Evolutionary conservation across 2,329 filamentous ascomycete species (phyloP).

Genomic region (Colletotrichum sp.): DNA sequence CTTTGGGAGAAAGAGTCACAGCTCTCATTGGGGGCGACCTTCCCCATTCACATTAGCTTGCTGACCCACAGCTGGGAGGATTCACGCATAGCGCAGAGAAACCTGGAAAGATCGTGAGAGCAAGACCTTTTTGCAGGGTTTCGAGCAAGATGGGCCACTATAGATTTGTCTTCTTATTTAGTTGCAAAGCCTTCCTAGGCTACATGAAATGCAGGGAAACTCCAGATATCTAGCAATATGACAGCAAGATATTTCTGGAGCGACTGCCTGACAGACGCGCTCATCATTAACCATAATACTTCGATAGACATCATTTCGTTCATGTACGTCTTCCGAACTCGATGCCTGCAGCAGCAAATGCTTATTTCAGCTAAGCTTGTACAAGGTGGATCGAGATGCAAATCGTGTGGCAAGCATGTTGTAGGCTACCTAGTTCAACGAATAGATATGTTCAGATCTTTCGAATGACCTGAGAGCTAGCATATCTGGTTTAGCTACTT

Average conservation of each 20-base stretch:
- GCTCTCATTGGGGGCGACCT: not conserved
- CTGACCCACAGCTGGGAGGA: not conserved
- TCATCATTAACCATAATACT: not conserved
- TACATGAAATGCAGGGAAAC: not conserved
- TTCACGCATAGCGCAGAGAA: not conserved
- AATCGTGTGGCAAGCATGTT: not conserved
- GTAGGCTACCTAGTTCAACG: not conserved
- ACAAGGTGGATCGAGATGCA: not conserved
- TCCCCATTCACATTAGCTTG: conserved; percentile 9
- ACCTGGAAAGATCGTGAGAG: not conserved
- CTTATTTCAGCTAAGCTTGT: not conserved
- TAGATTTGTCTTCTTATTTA: not conserved
- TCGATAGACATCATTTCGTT: not conserved
- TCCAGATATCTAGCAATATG: not conserved
- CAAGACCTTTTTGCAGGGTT: not conserved
- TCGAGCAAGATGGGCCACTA: no score
- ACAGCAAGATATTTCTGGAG: not conserved
- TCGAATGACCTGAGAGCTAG: not conserved
- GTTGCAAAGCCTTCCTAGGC: not conserved
- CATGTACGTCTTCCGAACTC: not conserved
- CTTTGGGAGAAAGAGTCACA: not conserved
- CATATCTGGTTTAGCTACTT: not conserved
- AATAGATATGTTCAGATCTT: not conserved
- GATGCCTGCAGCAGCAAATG: not conserved
- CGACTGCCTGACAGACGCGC: not conserved